Percentiles rank a stretch among this genome's conserved stretches.
These are phyloP conservation scores for Dalbergia oliveri DNA, from an alignment of 306 rosid species.

Conservation along the genomic window DNA sequence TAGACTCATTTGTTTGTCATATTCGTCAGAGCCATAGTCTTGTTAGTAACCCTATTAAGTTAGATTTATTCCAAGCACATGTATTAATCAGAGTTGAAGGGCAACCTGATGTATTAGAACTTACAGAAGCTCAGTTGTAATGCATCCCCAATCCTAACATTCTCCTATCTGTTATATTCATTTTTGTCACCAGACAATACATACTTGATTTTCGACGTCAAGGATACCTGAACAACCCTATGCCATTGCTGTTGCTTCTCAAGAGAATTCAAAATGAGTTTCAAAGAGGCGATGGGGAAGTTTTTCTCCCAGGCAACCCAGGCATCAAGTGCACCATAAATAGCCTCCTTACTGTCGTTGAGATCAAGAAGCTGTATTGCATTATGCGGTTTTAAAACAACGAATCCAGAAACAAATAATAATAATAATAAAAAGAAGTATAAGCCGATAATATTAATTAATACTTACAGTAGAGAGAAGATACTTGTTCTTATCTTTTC, in stretches of 20 bases:
- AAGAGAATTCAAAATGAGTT: conserved; percentile 62
- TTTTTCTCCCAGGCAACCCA: conserved; percentile 94
- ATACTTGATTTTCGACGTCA: background rate
- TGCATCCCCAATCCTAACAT: background rate
- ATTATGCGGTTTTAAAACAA: conserved; percentile 43
- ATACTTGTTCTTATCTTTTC: conserved; percentile 50
- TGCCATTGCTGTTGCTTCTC: conserved; percentile 95
- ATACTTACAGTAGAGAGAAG: conserved; percentile 54
- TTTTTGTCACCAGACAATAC: background rate
- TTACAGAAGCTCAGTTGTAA: background rate
- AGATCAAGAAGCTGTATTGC: conserved; percentile 73
- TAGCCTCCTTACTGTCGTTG: conserved; percentile 77
- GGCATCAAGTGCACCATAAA: conserved; percentile 91
- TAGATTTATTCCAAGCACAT: too few relatives aligned
- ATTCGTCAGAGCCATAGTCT: too few relatives aligned
- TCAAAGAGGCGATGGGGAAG: conserved; percentile 77
- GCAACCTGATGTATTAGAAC: background rate
- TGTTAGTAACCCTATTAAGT: too few relatives aligned
- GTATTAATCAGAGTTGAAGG: too few relatives aligned
- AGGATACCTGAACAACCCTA: conserved; percentile 79
- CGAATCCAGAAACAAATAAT: background rate
- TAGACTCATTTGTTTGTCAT: too few relatives aligned
- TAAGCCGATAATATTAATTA: background rate
- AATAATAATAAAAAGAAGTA: background rate
- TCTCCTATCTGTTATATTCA: conserved; percentile 1